phyloP scores from a whole-genome alignment of 2,329 filamentous ascomycete genomes.

The Epicoccum nigrum region DNA sequence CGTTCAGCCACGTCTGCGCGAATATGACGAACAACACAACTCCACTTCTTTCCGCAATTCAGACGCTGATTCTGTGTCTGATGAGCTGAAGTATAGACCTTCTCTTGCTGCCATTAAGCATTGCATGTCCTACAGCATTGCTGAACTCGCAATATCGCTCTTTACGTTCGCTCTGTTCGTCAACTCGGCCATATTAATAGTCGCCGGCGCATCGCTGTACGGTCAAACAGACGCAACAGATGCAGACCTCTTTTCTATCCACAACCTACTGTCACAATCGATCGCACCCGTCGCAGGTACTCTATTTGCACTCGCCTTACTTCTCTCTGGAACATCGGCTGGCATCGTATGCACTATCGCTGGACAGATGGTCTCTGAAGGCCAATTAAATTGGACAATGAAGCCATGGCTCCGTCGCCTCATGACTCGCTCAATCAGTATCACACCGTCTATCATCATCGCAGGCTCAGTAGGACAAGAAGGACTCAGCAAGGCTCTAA shows the following conservation, averaged over 20 bases:
- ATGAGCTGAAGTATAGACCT: conserved; percentile 67
- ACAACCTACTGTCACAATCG: conserved; percentile 70
- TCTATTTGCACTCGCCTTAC: conserved; percentile 80
- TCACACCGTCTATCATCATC: conserved; percentile 82
- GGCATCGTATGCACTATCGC: conserved; percentile 90
- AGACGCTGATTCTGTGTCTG: conserved; percentile 31
- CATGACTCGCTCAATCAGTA: conserved; percentile 78
- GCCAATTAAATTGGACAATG: conserved; percentile 76
- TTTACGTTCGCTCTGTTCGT: conserved; percentile 86
- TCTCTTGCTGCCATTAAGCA: conserved; percentile 74
- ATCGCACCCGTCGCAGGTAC: conserved; percentile 79
- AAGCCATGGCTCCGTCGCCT: conserved; percentile 80
- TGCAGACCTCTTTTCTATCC: conserved; percentile 84
- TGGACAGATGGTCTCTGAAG: conserved; percentile 87
- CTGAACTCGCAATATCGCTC: conserved; percentile 73
- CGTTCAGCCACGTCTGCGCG: conserved; percentile 57
- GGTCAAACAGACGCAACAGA: conserved; percentile 61
- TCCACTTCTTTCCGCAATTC: conserved; percentile 2
- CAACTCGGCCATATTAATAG: conserved; percentile 81
- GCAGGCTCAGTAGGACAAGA: conserved; percentile 76
- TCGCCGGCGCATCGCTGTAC: conserved; percentile 78
- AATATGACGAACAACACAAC: conserved; percentile 37
- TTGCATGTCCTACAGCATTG: conserved; percentile 75
- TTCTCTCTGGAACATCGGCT: conserved; percentile 80
- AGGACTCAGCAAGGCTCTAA: conserved; percentile 74